Percentiles rank a stretch among this genome's conserved stretches.
phyloP scores from a whole-genome alignment of 176 grass and related monocot species.

The Oryza glaberrima region DNA sequence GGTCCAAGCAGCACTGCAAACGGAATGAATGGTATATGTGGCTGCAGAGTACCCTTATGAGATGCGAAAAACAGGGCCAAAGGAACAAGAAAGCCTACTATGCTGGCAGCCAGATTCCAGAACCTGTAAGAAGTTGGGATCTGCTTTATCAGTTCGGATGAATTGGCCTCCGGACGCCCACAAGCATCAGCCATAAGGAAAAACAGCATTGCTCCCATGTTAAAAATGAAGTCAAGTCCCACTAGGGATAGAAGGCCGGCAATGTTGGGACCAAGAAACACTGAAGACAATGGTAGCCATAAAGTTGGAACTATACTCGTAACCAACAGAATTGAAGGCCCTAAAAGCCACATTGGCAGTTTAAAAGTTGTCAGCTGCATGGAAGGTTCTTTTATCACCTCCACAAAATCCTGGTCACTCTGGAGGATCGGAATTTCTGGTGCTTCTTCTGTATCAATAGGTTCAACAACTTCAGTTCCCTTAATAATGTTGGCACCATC shows the following conservation, averaged over 20 bases:
- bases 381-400: slow-evolving; percentile 50
- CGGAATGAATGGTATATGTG: slow-evolving; percentile 60
- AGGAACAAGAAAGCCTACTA: slow-evolving; percentile 65
- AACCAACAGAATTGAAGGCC: slow-evolving; percentile 72
- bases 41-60: slow-evolving; percentile 57
- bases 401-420: slow-evolving; percentile 56
- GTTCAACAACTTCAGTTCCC: slow-evolving; percentile 59
- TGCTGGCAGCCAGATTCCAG: slow-evolving; percentile 74
- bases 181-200: slow-evolving; percentile 92
- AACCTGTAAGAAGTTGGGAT: slow-evolving; percentile 62
- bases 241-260: slow-evolving; percentile 81
- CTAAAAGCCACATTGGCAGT: slow-evolving; percentile 88
- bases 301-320: slow-evolving; percentile 87
- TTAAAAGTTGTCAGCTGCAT: slow-evolving; percentile 39
- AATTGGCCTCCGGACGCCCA: slow-evolving; percentile 56
- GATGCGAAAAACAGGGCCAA: slow-evolving; percentile 59
- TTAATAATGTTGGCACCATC: slow-evolving; percentile 56
- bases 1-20: slow-evolving; percentile 79
- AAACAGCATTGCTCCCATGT: slow-evolving; percentile 92
- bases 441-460: slow-evolving; percentile 69
- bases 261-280: slow-evolving; percentile 74
- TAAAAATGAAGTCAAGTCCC: slow-evolving; percentile 88
- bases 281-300: slow-evolving; percentile 79
- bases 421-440: slow-evolving; percentile 66
- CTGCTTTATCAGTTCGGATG: slow-evolving; percentile 43